Conservation (phyloP, 2,329 filamentous ascomycete species). For the Cordyceps tenuipes region DNA sequence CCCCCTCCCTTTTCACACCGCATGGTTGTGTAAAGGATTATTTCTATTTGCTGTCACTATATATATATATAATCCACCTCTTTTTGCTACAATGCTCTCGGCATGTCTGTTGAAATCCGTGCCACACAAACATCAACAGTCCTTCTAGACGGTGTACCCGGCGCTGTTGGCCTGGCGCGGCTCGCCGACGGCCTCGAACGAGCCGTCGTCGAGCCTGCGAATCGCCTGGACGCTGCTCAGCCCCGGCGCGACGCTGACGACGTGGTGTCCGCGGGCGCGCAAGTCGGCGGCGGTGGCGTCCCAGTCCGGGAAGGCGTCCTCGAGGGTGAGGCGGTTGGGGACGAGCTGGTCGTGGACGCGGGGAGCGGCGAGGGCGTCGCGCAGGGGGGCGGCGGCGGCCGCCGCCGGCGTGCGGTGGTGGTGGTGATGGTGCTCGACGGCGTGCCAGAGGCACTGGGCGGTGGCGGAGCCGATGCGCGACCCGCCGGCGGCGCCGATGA, state of each 20-base stretch:
- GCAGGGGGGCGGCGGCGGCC: conserved; percentile 38
- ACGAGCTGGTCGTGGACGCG: conserved; percentile 76
- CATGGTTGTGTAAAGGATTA: neutral
- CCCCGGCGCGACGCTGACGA: conserved; percentile 57
- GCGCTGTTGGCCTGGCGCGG: conserved; percentile 65
- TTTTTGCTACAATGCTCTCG: neutral
- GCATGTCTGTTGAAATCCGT: neutral
- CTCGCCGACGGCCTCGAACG: conserved; percentile 71
- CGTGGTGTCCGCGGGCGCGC: conserved; percentile 57
- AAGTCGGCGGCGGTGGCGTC: conserved; percentile 57
- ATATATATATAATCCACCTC: neutral
- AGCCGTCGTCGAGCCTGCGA: conserved; percentile 50
- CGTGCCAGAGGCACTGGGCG: conserved; percentile 63
- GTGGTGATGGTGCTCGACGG: conserved; percentile 52
- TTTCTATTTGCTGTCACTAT: neutral
- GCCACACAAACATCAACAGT: neutral
- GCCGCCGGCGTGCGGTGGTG: no score
- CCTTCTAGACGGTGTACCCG: conserved; percentile 40
- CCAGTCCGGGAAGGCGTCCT: conserved; percentile 51
- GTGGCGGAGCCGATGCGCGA: conserved; percentile 76
- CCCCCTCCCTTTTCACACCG: neutral
- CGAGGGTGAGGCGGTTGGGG: conserved; percentile 60
- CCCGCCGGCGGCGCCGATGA: conserved; percentile 71
- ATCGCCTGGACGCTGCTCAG: conserved; percentile 66
- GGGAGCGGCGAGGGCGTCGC: conserved; percentile 55